phyloP scores from a whole-genome alignment of 176 grass and related monocot species.

The Leersia perrieri region DNA sequence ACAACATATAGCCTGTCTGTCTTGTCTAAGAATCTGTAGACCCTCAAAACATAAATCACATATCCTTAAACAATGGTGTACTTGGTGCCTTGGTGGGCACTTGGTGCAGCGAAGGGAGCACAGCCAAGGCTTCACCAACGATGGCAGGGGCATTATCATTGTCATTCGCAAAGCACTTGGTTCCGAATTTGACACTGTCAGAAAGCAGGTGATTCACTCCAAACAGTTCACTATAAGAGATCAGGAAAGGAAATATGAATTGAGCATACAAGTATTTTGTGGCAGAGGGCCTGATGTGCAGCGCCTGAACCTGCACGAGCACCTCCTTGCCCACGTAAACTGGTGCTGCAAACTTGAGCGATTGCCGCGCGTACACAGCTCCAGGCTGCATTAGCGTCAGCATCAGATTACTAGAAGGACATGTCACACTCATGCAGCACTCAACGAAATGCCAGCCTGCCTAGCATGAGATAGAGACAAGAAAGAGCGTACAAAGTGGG shows the following conservation, averaged over 20 bases:
- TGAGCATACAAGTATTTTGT: slow-evolving; percentile 45
- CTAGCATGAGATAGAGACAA: neutral
- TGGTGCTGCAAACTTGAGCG: slow-evolving; percentile 53
- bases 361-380: slow-evolving; percentile 49
- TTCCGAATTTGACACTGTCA: slow-evolving; percentile 62
- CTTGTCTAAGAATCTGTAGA: neutral
- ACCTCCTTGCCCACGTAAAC: slow-evolving; percentile 61
- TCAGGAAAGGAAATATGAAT: neutral
- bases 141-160: slow-evolving; percentile 32
- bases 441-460: slow-evolving; percentile 42
- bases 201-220: neutral
- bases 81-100: too few species aligned
- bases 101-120: slow-evolving; percentile 48
- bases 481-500: slow-evolving; percentile 41
- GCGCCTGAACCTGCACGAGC: slow-evolving; percentile 46
- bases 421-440: neutral
- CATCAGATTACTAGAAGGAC: neutral
- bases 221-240: neutral
- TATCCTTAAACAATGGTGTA: neutral
- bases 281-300: slow-evolving; percentile 35
- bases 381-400: slow-evolving; percentile 46
- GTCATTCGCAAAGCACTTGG: slow-evolving; percentile 59
- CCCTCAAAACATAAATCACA: neutral
- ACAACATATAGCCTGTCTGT: neutral
- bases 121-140: slow-evolving; percentile 53